Evolutionary conservation across 805 yeast species (phyloP), one percentile per base, ranked within the genome.

Genomic region (Suhomyces kilbournensis): DNA sequence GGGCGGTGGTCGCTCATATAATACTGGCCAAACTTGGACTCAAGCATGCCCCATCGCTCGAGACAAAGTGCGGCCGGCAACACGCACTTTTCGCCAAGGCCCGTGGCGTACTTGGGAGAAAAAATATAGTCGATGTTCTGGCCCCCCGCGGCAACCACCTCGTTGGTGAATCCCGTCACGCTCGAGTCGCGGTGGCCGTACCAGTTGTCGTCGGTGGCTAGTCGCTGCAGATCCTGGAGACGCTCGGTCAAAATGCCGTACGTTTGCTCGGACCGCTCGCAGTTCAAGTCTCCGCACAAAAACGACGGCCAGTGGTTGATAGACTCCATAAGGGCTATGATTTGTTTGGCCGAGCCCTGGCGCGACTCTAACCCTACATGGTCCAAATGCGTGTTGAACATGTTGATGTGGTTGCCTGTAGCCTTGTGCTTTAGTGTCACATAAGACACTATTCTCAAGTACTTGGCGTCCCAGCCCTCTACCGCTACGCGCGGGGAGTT

Each of bases 1-100:
- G 75, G 75, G 26, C 75, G 60, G 55, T 70, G 75, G 53, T 70
- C 73, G 53, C 74, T 69, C 65, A 70, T 64, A 54, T 69, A 70
- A 0, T 51, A 51, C 4, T 71, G 71, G 38, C 65, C 60, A 49
- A 56, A 70, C 55, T 69, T 69, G 14, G 74, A 68, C 50, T 70
- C 74, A 25, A 70, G 55, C 53, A 70, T 48, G 19, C 68, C 74
- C 55, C 58, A 70, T 28, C 63, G 61, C n/a, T 51, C 51, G 14
- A 68, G 53, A 44, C 53, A 55, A 15, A 69, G 42, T 7, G 56
- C 35, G 12, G 48, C 42, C n/a, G 46, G n/a, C 10, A 9, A 14
- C 39, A 8, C 20, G 46, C 72, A 67, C 7, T 47, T 43, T 14
- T 53, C 56, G 22, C 54, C 51, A 7, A 57, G 54, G 39, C 53